phyloP scores from a whole-genome alignment of 164 flowering plant species.

The Annona squamosa region DNA sequence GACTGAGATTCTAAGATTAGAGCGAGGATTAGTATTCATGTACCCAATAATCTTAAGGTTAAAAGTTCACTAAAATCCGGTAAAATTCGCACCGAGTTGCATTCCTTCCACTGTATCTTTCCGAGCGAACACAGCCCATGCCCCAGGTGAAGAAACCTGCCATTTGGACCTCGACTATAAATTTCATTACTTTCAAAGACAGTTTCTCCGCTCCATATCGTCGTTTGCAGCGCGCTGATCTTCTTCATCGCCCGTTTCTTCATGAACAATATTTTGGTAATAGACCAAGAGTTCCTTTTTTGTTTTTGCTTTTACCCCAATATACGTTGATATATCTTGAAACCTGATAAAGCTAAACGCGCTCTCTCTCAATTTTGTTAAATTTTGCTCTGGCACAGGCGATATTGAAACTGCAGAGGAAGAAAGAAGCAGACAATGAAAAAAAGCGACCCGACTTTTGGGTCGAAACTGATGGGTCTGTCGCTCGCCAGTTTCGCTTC shows the following conservation, averaged over 20 bases:
- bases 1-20: too few relatives aligned
- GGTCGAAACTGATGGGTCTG: conserved; percentile 59
- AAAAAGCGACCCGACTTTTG: conserved; percentile 42
- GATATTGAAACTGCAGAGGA: conserved; percentile 7
- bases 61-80: too few relatives aligned
- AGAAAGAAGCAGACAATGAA: conserved; percentile 35
- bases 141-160: background rate
- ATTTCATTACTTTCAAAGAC: background rate
- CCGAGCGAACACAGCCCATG: too few relatives aligned
- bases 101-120: too few relatives aligned
- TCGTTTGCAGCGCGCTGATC: background rate
- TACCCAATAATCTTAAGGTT: too few relatives aligned
- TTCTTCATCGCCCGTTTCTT: background rate
- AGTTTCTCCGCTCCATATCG: background rate
- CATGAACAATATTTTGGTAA: background rate
- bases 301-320: too few relatives aligned
- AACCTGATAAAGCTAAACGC: background rate
- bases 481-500: conserved; percentile 51
- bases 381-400: conserved; percentile 2
- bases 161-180: background rate
- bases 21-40: too few relatives aligned
- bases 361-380: background rate
- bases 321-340: background rate
- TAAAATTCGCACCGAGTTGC: too few relatives aligned
- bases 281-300: background rate